Conservation (phyloP, 306 rosid genomes). For the Vachellia collinsii region DNA sequence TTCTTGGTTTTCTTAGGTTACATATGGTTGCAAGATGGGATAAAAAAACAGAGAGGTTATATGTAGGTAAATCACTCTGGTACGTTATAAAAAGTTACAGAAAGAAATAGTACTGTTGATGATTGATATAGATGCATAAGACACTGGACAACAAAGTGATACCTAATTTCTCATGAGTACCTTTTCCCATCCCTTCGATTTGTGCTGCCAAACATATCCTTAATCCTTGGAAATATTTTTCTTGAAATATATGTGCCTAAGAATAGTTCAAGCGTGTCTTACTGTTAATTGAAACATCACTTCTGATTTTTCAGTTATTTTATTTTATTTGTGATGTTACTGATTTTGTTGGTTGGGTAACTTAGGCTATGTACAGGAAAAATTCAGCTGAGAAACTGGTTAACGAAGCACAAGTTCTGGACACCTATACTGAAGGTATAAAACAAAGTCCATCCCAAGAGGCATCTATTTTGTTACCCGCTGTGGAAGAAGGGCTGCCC, state of each 20-base stretch:
- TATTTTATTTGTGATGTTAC: constrained; percentile 18
- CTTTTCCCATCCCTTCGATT: background rate
- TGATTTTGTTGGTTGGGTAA: constrained; percentile 43
- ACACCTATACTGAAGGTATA: constrained; percentile 32
- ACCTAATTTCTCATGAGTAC: background rate
- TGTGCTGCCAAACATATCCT: background rate
- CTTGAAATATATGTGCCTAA: constrained; percentile 14
- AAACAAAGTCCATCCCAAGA: constrained; percentile 38
- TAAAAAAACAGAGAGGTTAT: background rate
- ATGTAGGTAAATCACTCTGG: background rate
- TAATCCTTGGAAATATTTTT: constrained; percentile 16
- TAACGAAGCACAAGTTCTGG: constrained; percentile 37
- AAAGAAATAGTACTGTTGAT: background rate
- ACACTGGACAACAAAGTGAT: background rate
- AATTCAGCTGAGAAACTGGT: constrained; percentile 42
- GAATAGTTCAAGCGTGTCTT: constrained; percentile 13
- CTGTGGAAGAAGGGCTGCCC: constrained; percentile 37
- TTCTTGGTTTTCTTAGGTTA: constrained; percentile 4
- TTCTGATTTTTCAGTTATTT: constrained; percentile 21
- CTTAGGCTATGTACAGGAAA: constrained; percentile 42
- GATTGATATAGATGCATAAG: background rate
- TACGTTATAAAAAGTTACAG: background rate
- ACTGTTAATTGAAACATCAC: constrained; percentile 1
- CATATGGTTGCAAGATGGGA: background rate
- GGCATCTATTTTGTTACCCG: constrained; percentile 42